Evolutionary conservation across 1,139 yeast species (phyloP).

Genomic region (Zygoascus hellenicus): DNA sequence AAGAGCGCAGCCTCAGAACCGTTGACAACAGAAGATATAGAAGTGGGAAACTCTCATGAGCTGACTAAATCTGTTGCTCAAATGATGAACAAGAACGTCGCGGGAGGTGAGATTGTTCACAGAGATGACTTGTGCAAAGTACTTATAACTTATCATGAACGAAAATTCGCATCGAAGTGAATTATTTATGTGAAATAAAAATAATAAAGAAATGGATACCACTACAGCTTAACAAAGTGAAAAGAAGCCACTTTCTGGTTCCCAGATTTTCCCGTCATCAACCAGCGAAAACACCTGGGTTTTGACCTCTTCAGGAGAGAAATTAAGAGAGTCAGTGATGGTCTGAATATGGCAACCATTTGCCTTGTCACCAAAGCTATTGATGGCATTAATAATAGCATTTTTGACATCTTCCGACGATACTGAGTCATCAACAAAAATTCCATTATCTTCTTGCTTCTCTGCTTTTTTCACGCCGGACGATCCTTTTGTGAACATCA

Average conservation of each 20-base stretch:
- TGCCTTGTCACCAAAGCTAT: conserved; percentile 7
- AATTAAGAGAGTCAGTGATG: conserved; percentile 18
- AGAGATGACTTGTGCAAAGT: conserved; percentile 22
- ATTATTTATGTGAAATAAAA: background rate
- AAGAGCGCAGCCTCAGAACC: conserved; percentile 13
- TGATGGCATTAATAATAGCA: conserved; percentile 9
- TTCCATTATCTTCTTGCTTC: conserved; percentile 12
- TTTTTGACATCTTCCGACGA: conserved; percentile 1
- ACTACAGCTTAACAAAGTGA: background rate
- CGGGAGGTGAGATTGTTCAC: conserved; percentile 29
- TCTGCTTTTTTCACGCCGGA: background rate
- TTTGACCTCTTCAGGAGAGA: conserved; percentile 14
- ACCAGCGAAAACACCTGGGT: conserved; percentile 17
- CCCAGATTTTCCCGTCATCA: conserved; percentile 6
- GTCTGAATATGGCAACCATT: conserved; percentile 10
- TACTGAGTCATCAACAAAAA: conserved; percentile 17
- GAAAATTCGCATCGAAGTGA: conserved; percentile 1
- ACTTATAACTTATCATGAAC: conserved; percentile 15
- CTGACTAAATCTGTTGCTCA: conserved; percentile 36
- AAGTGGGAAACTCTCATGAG: conserved; percentile 35
- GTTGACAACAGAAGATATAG: conserved; percentile 17
- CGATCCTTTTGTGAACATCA: conserved; percentile 22
- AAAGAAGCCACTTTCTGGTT: conserved; percentile 4
- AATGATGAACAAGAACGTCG: conserved; percentile 34
- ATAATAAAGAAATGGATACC: conserved; percentile 1